Base-by-base conservation (phyloP, 2,329 filamentous ascomycete genomes). In the Cadophora malorum region DNA sequence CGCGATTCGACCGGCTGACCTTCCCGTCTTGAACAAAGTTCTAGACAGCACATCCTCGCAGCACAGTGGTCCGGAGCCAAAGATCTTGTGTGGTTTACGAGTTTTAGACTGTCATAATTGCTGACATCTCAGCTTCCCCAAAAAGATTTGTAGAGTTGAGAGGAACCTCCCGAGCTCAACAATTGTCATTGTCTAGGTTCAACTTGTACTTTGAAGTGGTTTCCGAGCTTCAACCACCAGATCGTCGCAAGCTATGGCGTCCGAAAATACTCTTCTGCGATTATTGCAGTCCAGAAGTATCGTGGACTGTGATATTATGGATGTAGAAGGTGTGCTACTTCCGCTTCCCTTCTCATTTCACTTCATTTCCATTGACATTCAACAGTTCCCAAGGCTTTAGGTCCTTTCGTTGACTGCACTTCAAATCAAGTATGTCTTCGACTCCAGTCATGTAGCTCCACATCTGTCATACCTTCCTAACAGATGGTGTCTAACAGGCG, bases 221-320 rank as follows among this genome's bases (percentile, higher is more conserved):
- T 33, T 6, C 14, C 21, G 19, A 23, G 4, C 25, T 58, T 33
- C 4, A 64, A 25, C 14, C 3, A 5, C 5, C 28, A 3, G 28
- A 28, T 5, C 28, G 5, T 45, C n/a, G 33, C 19, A 49, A 50
- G 47, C 5, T 21, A 73, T 73, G 72, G 66, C 72, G 59, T 55
- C 71, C 12, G 60, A 72, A 53, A 65, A 76, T 63, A 78, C 74
- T 12, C 70, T 82, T 23, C 76, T 85, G 8, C 79, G 85, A 52
- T 76, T 81, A 47, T 74, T 86, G 68, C 80, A 81, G 55, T 77
- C 77, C 8, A 76, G 79, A 50, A 82, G 79, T n/a, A 71, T 79
- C 3, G 81, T 86, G 9, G 84, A 85, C 74, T 85, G 83, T 70
- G 84, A 86, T 72, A 85, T 83, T 0, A 78, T 86, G 69, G 81